Conservation (phyloP, 164 flowering plant species). For the Taxillus chinensis region DNA sequence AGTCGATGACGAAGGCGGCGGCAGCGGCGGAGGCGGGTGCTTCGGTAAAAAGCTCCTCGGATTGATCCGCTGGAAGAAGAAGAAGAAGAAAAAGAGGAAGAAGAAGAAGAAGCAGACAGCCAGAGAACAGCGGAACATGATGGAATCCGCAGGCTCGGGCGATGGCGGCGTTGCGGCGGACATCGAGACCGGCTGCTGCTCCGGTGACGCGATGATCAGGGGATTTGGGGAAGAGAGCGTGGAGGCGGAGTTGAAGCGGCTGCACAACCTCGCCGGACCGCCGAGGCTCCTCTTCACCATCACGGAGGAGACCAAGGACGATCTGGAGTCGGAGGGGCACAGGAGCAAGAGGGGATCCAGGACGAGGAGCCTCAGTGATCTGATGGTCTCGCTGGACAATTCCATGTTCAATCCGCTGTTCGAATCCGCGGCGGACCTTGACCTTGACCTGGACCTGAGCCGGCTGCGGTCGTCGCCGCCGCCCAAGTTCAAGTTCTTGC, state of each 20-base stretch:
- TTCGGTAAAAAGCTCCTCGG: constrained; percentile 21
- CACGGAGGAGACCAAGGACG: constrained; percentile 75
- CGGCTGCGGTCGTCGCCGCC: constrained; percentile 51
- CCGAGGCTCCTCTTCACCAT: constrained; percentile 81
- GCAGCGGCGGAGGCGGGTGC: not conserved
- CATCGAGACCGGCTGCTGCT: constrained; percentile 15
- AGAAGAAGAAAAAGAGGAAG: too few species aligned
- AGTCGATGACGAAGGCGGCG: constrained; percentile 16
- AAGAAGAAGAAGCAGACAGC: too few species aligned
- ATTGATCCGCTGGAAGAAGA: constrained; percentile 30
- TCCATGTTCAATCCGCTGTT: constrained; percentile 59
- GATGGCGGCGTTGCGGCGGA: too few species aligned
- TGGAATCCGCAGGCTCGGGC: too few species aligned
- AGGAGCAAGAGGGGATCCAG: constrained; percentile 36
- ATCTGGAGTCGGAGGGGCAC: constrained; percentile 52
- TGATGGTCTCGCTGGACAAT: constrained; percentile 17
- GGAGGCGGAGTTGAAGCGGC: constrained; percentile 63
- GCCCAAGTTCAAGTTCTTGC: constrained; percentile 81
- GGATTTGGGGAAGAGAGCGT: constrained; percentile 30
- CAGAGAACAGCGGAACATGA: too few species aligned
- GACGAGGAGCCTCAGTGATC: constrained; percentile 34
- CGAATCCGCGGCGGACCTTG: constrained; percentile 53
- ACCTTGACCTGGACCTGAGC: constrained; percentile 11
- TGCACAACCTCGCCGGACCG: constrained; percentile 62
- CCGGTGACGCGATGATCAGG: constrained; percentile 16